A percentile compares a stretch with the other conserved stretches of the same genome.
Evolutionary conservation across 2,329 filamentous ascomycete species (phyloP).

Genomic region (Sordariomycetes sp.): DNA sequence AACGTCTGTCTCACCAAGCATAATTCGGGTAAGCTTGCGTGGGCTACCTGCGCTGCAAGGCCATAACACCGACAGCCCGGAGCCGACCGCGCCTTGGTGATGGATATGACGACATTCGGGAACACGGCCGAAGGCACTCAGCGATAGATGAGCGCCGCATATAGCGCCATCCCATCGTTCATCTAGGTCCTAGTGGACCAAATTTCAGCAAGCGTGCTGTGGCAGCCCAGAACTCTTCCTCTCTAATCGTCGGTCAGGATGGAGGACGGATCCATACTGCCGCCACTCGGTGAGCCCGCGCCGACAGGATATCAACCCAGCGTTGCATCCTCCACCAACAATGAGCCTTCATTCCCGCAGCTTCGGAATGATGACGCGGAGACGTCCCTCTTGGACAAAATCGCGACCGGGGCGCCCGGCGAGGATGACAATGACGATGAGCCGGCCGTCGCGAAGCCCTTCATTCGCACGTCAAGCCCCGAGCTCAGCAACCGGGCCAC

Average conservation of each 20-base stretch:
- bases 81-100: too few species aligned
- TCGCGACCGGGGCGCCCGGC: constrained; percentile 2
- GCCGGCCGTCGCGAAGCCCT: constrained; percentile 44
- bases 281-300: background rate
- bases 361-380: constrained; percentile 5
- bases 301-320: background rate
- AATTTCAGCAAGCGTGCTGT: background rate
- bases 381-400: background rate
- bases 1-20: background rate
- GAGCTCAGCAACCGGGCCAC: background rate
- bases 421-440: constrained; percentile 48
- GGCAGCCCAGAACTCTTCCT: background rate
- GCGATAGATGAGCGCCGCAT: background rate
- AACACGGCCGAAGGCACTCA: background rate
- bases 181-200: background rate
- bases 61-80: too few species aligned
- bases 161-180: background rate
- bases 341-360: constrained; percentile 4
- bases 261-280: background rate
- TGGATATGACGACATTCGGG: background rate
- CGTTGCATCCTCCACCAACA: background rate
- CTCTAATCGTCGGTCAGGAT: background rate
- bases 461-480: constrained; percentile 26
- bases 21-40: background rate
- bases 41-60: background rate